Evolutionary conservation across 371 early-diverging fungal genomes (phyloP).

Genomic region (Lichtheimia ramosa): DNA sequence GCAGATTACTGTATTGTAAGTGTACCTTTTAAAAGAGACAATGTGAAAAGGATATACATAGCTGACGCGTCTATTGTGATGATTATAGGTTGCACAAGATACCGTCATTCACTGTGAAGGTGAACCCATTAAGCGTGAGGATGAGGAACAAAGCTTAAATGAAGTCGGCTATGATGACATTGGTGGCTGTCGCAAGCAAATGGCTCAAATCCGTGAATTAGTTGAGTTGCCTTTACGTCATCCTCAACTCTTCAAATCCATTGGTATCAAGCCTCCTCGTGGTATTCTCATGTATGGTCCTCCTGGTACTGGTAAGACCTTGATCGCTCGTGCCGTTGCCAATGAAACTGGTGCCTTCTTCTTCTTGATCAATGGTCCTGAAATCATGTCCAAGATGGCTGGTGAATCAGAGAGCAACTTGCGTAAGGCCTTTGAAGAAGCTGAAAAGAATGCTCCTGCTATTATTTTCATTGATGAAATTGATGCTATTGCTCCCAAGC

Average conservation of each 20-base stretch:
- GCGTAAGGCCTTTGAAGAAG: slow-evolving; percentile 99
- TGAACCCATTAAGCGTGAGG: slow-evolving; percentile 97
- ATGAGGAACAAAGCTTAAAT: slow-evolving; percentile 93
- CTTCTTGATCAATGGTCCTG: slow-evolving; percentile 98
- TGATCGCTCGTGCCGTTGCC: slow-evolving; percentile 81
- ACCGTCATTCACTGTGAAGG: slow-evolving; percentile 99
- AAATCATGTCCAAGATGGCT: slow-evolving; percentile 99
- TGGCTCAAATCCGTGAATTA: slow-evolving; percentile 99
- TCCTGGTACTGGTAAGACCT: slow-evolving; percentile 96
- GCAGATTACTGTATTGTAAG: slow-evolving; percentile 95
- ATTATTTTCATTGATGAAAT: slow-evolving; percentile 99
- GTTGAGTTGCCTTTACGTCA: slow-evolving; percentile 99
- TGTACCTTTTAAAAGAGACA: slow-evolving; percentile 10
- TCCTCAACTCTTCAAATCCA: slow-evolving; percentile 96
- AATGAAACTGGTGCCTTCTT: slow-evolving; percentile 85
- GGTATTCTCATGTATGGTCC: slow-evolving; percentile 99
- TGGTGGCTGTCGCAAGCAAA: slow-evolving; percentile 98
- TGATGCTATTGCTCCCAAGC: slow-evolving; percentile 99
- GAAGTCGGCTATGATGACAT: slow-evolving; percentile 99
- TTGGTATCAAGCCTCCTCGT: slow-evolving; percentile 99
- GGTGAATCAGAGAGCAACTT: slow-evolving; percentile 99
- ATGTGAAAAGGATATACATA: neutral
- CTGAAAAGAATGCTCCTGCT: slow-evolving; percentile 98
- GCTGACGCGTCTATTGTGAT: too few species aligned
- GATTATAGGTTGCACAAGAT: slow-evolving; percentile 86